Percentiles rank a stretch among this genome's conserved stretches.
Conservation (phyloP, 2,329 filamentous ascomycete species). For the Aureobasidium uvarum region DNA sequence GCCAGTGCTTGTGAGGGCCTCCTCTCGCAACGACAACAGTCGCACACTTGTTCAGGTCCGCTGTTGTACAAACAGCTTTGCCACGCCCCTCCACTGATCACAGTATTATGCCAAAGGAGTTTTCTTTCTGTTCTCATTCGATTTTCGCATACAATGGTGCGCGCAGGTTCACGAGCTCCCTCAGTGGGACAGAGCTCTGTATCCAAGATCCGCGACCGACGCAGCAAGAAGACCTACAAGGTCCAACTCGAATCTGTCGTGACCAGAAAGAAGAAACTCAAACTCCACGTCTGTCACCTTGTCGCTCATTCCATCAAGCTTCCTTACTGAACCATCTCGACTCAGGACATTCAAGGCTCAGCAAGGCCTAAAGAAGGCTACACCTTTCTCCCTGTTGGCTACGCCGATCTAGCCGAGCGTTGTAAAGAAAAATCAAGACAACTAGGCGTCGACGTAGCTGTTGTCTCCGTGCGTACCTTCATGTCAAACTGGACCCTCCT, state of each 20-base stretch:
- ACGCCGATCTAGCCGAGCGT: constrained; percentile 57
- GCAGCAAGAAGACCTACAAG: constrained; percentile 54
- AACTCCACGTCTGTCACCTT: constrained; percentile 46
- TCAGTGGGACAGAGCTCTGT: constrained; percentile 22
- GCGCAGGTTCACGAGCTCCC: constrained; percentile 22
- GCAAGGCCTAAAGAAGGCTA: constrained; percentile 57
- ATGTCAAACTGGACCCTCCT: constrained; percentile 17
- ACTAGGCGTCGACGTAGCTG: constrained; percentile 54
- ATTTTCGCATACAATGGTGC: constrained; percentile 15
- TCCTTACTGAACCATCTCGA: constrained; percentile 2
- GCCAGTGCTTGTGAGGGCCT: neutral
- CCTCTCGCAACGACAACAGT: constrained; percentile 2
- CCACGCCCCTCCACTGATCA: neutral
- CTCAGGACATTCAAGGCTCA: constrained; percentile 3
- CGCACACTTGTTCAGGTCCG: neutral
- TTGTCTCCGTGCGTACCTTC: constrained; percentile 57
- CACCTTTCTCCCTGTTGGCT: constrained; percentile 60
- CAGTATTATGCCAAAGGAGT: neutral
- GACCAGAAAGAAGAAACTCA: constrained; percentile 60
- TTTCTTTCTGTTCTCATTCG: neutral
- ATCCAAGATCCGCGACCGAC: constrained; percentile 33
- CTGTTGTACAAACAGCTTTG: constrained; percentile 7
- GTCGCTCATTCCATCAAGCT: neutral
- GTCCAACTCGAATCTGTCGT: constrained; percentile 58
- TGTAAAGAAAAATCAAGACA: constrained; percentile 61